phyloP scores from a whole-genome alignment of 2,329 filamentous ascomycete species.

The Chaetomiaceae sp. region DNA sequence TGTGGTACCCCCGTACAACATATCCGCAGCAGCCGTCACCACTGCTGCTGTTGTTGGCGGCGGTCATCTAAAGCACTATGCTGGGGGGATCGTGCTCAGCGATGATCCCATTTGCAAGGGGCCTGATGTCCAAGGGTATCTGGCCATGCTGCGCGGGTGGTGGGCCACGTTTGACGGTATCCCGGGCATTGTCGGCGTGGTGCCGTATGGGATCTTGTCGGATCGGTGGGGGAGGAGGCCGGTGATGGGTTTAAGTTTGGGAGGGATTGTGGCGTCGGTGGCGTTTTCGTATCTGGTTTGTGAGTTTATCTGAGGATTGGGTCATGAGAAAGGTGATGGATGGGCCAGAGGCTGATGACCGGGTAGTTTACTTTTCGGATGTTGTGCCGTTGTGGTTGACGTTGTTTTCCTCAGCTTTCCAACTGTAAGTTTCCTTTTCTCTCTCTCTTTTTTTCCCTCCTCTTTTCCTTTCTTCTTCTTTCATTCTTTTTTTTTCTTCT shows the following conservation, averaged over 20 bases:
- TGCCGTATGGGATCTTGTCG: conserved; percentile 45
- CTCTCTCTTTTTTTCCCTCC: no score
- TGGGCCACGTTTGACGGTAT: conserved; percentile 42
- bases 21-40: background rate
- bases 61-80: no score
- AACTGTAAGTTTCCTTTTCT: conserved; percentile 26
- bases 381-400: conserved; percentile 40
- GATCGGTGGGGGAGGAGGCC: conserved; percentile 44
- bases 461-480: no score
- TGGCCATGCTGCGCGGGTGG: conserved; percentile 51
- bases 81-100: conserved; percentile 15
- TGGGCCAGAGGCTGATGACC: background rate
- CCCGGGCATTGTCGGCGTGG: conserved; percentile 40
- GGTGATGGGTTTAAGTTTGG: conserved; percentile 36
- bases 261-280: conserved; percentile 22
- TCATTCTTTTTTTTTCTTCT: no score
- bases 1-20: no score
- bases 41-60: background rate
- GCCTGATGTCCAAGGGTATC: conserved; percentile 44
- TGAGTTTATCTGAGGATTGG: conserved; percentile 15
- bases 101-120: conserved; percentile 47
- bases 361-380: conserved; percentile 35
- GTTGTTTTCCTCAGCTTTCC: conserved; percentile 33
- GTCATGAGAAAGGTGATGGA: no score
- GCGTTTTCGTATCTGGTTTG: conserved; percentile 26